Evolutionary conservation across 116 monocot genomes (phyloP), one percentile per base, ranked within the genome.

Genomic region (Phalaenopsis hybrid): DNA sequence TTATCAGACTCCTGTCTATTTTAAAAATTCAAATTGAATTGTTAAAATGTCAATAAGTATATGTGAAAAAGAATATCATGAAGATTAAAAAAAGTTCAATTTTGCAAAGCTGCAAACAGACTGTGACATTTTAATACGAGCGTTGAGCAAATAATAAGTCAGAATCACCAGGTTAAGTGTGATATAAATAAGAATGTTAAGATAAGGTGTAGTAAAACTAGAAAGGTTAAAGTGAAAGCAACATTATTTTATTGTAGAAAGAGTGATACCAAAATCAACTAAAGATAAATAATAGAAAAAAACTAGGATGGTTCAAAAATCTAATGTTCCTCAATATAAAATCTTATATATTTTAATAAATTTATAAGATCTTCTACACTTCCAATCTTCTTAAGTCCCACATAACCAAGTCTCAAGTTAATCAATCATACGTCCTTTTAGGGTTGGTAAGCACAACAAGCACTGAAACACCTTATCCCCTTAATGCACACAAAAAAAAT

Each of bases 311-410:
- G 25, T 67, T 21, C 28, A 25, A 67, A 67, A 4, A 72, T 72
- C 33, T 41, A 41, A 37, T 72, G 13, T 16, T 41, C 23, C 2
- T 67, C 25, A 37, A 33, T 72, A 16, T 16, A 12, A 72, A 33
- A 41, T 72, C 72, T 41, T 72, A 15, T n/a, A 72, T 72, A 72
- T 41, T 72, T 72, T 33, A 41, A 72, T 72, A 72, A 72, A 0
- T 72, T 34, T 12, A 11, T 37, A 34, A 72, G 15, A 34, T 33
- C 6, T 34, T 34, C 7, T 41, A 72, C 15, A 37, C 12, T 41
- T 41, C 41, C 41, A 4, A 72, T 41, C 33, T 41, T 4, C 41
- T 72, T 72, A 37, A 33, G 37, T 15, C 1, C 41, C 41, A 41
- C 16, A 41, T 6, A 67, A 67, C 7, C 67, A 67, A 67, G 23